Evolutionary conservation across 2,329 filamentous ascomycete genomes (phyloP), one percentile per base, ranked within the genome.

Genomic region (Zasmidium cellare): DNA sequence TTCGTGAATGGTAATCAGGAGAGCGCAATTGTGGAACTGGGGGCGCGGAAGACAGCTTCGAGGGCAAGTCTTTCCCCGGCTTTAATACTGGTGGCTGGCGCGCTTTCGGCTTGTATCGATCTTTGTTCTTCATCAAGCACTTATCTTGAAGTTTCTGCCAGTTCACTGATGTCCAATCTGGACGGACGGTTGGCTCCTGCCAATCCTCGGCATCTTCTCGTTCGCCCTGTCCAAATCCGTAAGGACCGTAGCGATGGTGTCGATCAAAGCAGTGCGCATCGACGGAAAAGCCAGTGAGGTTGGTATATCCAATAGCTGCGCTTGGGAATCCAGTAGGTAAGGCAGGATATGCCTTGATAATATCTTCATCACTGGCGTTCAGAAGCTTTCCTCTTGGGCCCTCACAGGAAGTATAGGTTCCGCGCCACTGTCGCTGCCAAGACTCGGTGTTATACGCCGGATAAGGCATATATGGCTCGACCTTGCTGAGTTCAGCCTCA

Each of bases 91-190:
- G 60, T 2, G 62, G 57, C n/a, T 62, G 59, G 16, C 79, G 71
- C 79, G 76, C 75, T 22, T 67, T 65, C 1, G 72, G 72, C 6
- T 67, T 66, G 59, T 69, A 94, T 19, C 91, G 84, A 38, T 82
- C 82, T 57, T 82, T 79, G 73, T 96, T 96, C 64, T 78, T 80
- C 62, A 82, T 74, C 1, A 86, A 71, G 68, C 90, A 94, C 24
- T 82, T 75, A 52, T 84, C 77, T 70, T 93, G 89, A 18, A 93
- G 76, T 28, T 82, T 74, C 14, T 87, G 87, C 90, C 90, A 94
- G 61, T 84, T 81, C 28, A 91, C 82, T 23, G 79, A 76, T 24
- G 83, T 77, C 87, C 88, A 92, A 20, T 85, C 76, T 7, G 84
- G 72, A 11, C 62, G 64, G 50, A 68, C 28, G 59, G 71, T 58